These are phyloP conservation scores for Phytophthora citricola DNA, from an alignment of 352 stramenopile genomes.

Conservation along the genomic window DNA sequence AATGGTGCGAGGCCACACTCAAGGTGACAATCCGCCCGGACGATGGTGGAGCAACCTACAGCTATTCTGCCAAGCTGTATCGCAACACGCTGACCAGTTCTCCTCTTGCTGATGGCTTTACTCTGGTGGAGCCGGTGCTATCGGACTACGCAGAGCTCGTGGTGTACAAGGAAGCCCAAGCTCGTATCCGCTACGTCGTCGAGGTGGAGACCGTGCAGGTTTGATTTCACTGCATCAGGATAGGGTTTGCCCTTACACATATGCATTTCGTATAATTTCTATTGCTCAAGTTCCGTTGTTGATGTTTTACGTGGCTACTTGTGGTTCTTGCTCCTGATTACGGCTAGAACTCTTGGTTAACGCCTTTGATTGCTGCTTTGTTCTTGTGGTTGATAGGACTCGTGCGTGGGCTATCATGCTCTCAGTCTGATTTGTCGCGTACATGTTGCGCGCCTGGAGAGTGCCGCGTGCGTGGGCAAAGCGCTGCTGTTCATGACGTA, in stretches of 20 bases:
- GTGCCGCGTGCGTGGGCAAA: conserved; percentile 62
- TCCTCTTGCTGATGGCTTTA: conserved; percentile 23
- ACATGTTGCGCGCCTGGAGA: conserved; percentile 69
- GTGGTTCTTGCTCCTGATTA: conserved; percentile 34
- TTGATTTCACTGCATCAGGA: neutral
- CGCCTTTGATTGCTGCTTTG: conserved; percentile 16
- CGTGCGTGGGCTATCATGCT: conserved; percentile 44
- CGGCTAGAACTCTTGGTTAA: conserved; percentile 2
- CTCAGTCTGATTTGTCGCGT: conserved; percentile 63
- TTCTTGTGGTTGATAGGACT: conserved; percentile 11
- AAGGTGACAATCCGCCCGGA: conserved; percentile 32
- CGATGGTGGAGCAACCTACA: conserved; percentile 20
- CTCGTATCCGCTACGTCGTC: conserved; percentile 78
- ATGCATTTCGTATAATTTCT: conserved; percentile 1
- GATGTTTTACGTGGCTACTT: conserved; percentile 15
- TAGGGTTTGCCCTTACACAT: neutral
- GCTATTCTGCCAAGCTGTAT: conserved; percentile 61
- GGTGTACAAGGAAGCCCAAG: conserved; percentile 79
- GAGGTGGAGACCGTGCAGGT: conserved; percentile 57
- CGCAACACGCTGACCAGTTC: conserved; percentile 46
- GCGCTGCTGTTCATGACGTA: conserved; percentile 68
- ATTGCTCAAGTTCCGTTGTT: conserved; percentile 17
- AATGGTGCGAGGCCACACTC: conserved; percentile 39
- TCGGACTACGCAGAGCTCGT: conserved; percentile 68
- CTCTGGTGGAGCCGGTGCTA: conserved; percentile 24